These are phyloP conservation scores for Fusarium sp. DNA, from an alignment of 2,329 filamentous ascomycete species.

Conservation along the genomic window DNA sequence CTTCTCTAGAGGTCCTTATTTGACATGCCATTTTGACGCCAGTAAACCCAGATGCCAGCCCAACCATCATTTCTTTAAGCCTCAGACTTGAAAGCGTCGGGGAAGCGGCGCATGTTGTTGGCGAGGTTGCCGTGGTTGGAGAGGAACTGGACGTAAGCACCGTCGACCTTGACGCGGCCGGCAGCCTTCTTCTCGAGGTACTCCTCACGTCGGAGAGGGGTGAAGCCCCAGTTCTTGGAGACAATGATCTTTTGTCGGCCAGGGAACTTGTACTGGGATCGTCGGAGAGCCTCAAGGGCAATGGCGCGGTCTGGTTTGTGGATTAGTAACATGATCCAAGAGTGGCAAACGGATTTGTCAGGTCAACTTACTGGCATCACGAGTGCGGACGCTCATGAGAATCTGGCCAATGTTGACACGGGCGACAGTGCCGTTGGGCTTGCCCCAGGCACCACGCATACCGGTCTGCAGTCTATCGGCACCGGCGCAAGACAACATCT, in stretches of 20 bases:
- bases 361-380: slow-evolving; percentile 81
- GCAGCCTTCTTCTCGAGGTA: slow-evolving; percentile 96
- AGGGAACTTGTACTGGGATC: slow-evolving; percentile 99
- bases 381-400: slow-evolving; percentile 95
- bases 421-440: slow-evolving; percentile 98
- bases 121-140: slow-evolving; percentile 89
- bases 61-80: slow-evolving; percentile 62
- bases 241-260: slow-evolving; percentile 99
- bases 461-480: slow-evolving; percentile 99
- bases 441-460: slow-evolving; percentile 99
- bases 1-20: slow-evolving; percentile 51
- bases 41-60: slow-evolving; percentile 56
- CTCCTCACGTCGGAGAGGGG: slow-evolving; percentile 95
- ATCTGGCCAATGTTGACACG: slow-evolving; percentile 99
- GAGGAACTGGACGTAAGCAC: slow-evolving; percentile 99
- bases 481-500: slow-evolving; percentile 99
- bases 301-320: slow-evolving; percentile 77
- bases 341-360: slow-evolving; percentile 19
- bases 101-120: slow-evolving; percentile 94
- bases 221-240: slow-evolving; percentile 99
- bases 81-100: slow-evolving; percentile 81
- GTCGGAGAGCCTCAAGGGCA: slow-evolving; percentile 98
- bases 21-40: slow-evolving; percentile 62
- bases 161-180: slow-evolving; percentile 94
- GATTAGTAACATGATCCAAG: slow-evolving; percentile 45